Percentiles rank a stretch among this genome's conserved stretches.
These are phyloP conservation scores for Chrysanthemum makinoi DNA, from an alignment of 129 eudicot genomes.

Conservation along the genomic window DNA sequence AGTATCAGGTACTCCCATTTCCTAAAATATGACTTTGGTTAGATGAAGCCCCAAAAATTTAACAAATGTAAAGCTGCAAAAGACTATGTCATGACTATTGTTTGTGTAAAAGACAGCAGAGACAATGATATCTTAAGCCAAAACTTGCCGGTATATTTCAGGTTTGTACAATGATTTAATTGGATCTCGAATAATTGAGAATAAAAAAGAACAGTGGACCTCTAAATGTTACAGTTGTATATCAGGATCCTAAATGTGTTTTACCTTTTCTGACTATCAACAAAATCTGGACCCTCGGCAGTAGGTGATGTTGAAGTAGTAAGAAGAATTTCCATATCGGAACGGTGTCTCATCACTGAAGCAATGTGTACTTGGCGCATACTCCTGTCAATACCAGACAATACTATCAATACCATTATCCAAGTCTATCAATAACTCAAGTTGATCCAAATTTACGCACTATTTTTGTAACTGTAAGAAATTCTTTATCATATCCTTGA, in stretches of 20 bases:
- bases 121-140: no score
- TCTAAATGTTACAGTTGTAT: not conserved
- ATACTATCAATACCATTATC: not conserved
- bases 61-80: not conserved
- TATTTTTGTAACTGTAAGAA: not conserved
- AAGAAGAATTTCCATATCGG: slow-evolving; percentile 67
- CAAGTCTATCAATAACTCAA: not conserved
- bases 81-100: no score
- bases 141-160: no score
- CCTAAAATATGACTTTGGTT: slow-evolving; percentile 37
- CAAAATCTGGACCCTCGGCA: slow-evolving; percentile 87
- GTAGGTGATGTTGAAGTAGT: slow-evolving; percentile 82
- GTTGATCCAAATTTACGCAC: not conserved
- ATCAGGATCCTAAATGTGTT: not conserved
- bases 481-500: not conserved
- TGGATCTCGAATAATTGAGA: no score
- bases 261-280: slow-evolving; percentile 69
- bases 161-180: no score
- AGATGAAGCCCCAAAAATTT: not conserved
- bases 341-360: slow-evolving; percentile 34
- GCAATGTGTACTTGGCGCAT: slow-evolving; percentile 35
- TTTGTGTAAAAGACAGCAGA: no score
- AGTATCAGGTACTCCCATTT: slow-evolving; percentile 55
- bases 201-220: not conserved
- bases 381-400: slow-evolving; percentile 46